A percentile compares a stretch with the other conserved stretches of the same genome.
These are phyloP conservation scores for Entoloma clypeatum DNA, from an alignment of 1,284 basidiomycete species.

Conservation along the genomic window DNA sequence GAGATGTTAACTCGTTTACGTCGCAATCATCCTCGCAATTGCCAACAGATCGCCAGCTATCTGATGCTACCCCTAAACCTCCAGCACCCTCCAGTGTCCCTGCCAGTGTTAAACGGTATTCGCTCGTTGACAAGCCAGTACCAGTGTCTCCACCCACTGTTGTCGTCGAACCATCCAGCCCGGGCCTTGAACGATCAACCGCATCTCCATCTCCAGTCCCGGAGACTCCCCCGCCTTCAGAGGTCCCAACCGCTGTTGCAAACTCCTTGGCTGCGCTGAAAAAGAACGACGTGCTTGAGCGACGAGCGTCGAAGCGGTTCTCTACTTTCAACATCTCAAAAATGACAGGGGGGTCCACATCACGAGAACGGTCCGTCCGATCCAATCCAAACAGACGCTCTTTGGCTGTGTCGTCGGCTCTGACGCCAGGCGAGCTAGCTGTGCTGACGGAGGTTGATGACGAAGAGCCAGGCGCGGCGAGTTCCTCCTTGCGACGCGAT, in stretches of 20 bases:
- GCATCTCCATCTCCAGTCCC: conserved; percentile 36
- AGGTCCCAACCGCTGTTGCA: conserved; percentile 62
- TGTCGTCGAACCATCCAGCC: conserved; percentile 51
- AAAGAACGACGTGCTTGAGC: conserved; percentile 81
- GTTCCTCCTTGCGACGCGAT: conserved; percentile 18
- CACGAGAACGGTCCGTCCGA: conserved; percentile 44
- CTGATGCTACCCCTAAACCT: conserved; percentile 13
- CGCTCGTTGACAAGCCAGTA: conserved; percentile 64
- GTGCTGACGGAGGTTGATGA: conserved; percentile 70
- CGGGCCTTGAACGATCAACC: conserved; percentile 30
- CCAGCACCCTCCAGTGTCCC: conserved; percentile 37
- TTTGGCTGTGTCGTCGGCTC: conserved; percentile 53
- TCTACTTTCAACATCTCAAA: conserved; percentile 95
- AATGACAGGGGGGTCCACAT: conserved; percentile 66
- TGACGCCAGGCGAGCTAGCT: conserved; percentile 66
- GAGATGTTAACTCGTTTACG: conserved; percentile 14
- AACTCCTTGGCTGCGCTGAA: conserved; percentile 88
- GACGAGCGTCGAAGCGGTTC: conserved; percentile 94
- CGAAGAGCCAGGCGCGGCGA: conserved; percentile 32
- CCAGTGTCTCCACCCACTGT: conserved; percentile 45
- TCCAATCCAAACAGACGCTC: conserved; percentile 58
- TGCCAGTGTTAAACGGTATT: conserved; percentile 67
- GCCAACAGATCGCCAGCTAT: conserved; percentile 12
- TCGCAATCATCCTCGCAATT: conserved; percentile 14
- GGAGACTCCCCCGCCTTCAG: conserved; percentile 42